Base-by-base conservation (phyloP, 805 yeast species). In the Ogataea trehalophila region DNA sequence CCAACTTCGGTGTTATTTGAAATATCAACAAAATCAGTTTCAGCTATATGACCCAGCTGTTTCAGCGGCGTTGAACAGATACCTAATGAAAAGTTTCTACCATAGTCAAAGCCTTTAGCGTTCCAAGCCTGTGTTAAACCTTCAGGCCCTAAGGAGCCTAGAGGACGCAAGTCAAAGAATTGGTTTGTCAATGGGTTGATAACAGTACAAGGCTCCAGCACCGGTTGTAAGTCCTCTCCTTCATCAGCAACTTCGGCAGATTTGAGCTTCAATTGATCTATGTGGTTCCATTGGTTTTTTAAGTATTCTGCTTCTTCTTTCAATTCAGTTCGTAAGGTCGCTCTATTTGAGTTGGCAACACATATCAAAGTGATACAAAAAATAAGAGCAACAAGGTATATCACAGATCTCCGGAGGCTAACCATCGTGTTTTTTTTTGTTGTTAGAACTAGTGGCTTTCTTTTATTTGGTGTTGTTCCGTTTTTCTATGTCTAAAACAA, bases 81-180 rank as follows among this genome's bases (percentile, higher is more conserved):
- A n/a, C 87, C 85, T 38, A 85, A 55, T 1, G 92, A 85, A 68
- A 84, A 90, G 65, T 90, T 90, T 42, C 69, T 71, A 26, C 81
- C 81, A 56, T 77, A 79, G 53, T 84, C 94, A 62, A 75, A 76
- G 0, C 95, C 95, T 50, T 75, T 76, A 3, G 91, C 81, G 37
- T 72, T 66, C 88, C 91, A 87, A 22, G 83, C 77, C 51, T 67
- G 63, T 5, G 62, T 52, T 40, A 60, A 50, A 13, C 66, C 64
- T 23, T 65, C 67, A 33, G 54, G 46, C 1, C 63, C 61, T 26
- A 56, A 20, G 15, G 65, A 54, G 4, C 72, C 64, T 42, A 76
- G 60, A 2, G 72, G 66, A 1, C 74, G 50, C 23, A 76, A 59
- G 49, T 77, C 80, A 47, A 69, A 75, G 50, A 72, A 76, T 14